Evolutionary conservation across 2,329 filamentous ascomycete genomes (phyloP).

Genomic region (Colletotrichum sp.): DNA sequence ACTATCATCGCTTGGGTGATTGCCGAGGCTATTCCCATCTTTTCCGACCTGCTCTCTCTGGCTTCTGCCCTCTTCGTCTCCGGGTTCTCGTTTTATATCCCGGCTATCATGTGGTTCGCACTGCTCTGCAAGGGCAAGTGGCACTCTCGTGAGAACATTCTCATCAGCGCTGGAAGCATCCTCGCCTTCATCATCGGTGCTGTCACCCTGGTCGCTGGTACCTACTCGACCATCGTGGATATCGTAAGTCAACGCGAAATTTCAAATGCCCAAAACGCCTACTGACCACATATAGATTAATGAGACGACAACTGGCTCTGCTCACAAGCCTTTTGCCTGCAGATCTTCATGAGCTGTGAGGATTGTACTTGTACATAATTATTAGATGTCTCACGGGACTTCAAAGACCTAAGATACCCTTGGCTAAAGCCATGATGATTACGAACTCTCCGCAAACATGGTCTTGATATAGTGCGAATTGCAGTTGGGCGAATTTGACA

Average conservation of each 20-base stretch:
- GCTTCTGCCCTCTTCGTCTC: constrained; percentile 55
- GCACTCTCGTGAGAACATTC: constrained; percentile 28
- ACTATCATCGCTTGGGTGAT: constrained; percentile 73
- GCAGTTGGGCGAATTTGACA: rapidly evolving
- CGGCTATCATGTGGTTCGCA: constrained; percentile 20
- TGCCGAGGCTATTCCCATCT: constrained; percentile 75
- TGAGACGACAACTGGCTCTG: constrained; percentile 14
- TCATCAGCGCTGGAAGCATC: constrained; percentile 26
- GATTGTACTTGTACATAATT: background rate
- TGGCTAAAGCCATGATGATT: background rate
- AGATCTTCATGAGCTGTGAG: background rate
- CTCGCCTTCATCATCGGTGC: constrained; percentile 30
- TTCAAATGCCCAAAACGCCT: background rate
- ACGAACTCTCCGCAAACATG: background rate
- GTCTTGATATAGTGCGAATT: background rate
- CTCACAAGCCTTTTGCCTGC: constrained; percentile 18
- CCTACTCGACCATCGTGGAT: constrained; percentile 31
- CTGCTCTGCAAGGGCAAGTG: constrained; percentile 22
- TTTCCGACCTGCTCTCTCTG: constrained; percentile 68
- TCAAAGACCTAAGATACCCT: background rate
- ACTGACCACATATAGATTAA: constrained; percentile 18
- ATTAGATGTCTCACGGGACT: background rate
- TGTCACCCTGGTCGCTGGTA: constrained; percentile 30
- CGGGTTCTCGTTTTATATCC: constrained; percentile 35
- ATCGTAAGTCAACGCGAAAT: constrained; percentile 27